Evolutionary conservation across 176 grass and related monocot species (phyloP), one percentile per base, ranked within the genome.

Genomic region (Musa itinerans): DNA sequence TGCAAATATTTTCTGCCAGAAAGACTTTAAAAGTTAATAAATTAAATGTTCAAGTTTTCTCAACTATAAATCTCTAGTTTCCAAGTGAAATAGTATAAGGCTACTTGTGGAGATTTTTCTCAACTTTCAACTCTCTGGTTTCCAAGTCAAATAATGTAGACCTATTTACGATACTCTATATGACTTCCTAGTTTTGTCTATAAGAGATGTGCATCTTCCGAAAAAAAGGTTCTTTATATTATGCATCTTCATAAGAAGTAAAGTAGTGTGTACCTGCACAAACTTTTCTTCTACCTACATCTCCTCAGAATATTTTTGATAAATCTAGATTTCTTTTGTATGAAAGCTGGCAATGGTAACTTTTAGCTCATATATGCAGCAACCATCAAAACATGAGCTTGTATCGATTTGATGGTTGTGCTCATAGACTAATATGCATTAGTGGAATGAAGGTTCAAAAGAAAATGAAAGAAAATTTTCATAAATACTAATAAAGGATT

Each of bases 1-100:
- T 80, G 81, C 84, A 61, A 89, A 93, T 70, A 80, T 93, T 93
- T 85, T 87, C 84, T 93, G 82, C 68, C 25, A 83, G 20, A 73
- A 73, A 22, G 14, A 59, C n/a, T 49, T 65, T 25, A 57, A 56
- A 69, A 78, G 16, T 17, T 78, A 5, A 70, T 48, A 43, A 22
- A 26, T 21, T 10, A 27, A 21, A 20, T 63, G 9, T 21, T 63
- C 10, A 10, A 63, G 24, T 63, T 63, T 21, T 21, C 20, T 63
- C 26, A 27, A 63, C 19, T 58, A 58, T 19, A 19, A 58, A 17
- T 58, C 12, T 58, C 56, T 19, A 1, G 56, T 58, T 58, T 58
- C 5, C 56, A 58, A 58, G 56, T 58, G 1, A 58, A 58, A 58
- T 19, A 58, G 19, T 58, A 3, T 17, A 58, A 58, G 19, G 56